Evolutionary conservation across 176 grass and related monocot species (phyloP).

Genomic region (Puya raimondii): DNA sequence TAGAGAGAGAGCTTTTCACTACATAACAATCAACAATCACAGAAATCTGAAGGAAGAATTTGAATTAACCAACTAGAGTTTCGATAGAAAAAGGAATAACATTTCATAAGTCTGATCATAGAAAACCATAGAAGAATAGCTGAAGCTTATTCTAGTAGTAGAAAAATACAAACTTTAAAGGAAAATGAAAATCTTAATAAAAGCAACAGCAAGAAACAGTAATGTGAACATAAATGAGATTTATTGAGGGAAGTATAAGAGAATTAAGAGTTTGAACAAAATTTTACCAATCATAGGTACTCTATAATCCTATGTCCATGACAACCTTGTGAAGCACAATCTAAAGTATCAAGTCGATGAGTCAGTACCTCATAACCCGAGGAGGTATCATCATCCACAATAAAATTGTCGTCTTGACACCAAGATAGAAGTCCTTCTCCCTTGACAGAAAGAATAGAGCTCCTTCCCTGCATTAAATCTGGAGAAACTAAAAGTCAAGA

Average conservation of each 20-base stretch:
- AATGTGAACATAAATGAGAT: too few relatives aligned
- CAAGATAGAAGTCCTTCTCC: conserved; percentile 50
- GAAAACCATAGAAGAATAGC: too few relatives aligned
- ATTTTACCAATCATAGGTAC: too few relatives aligned
- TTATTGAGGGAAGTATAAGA: too few relatives aligned
- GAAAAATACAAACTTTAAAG: too few relatives aligned
- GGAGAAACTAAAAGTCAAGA: conserved; percentile 1
- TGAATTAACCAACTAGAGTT: not conserved
- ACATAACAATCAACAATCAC: not conserved
- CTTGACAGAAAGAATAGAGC: conserved; percentile 69
- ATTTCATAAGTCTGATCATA: too few relatives aligned
- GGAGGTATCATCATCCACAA: conserved; percentile 60
- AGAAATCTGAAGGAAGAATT: not conserved
- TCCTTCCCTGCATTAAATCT: conserved; percentile 69
- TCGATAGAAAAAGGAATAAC: too few relatives aligned
- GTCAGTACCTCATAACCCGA: conserved; percentile 62
- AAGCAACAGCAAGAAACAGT: too few relatives aligned
- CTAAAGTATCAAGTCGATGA: conserved; percentile 2
- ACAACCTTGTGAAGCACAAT: not conserved
- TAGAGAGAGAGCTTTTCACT: not conserved
- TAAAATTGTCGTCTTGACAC: conserved; percentile 64
- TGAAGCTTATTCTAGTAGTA: too few relatives aligned
- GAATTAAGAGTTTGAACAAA: too few relatives aligned
- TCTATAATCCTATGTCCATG: not conserved
- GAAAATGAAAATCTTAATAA: too few relatives aligned